Base-by-base conservation (phyloP, 148 eudicot species). In the Vaccinium darrowii region DNA sequence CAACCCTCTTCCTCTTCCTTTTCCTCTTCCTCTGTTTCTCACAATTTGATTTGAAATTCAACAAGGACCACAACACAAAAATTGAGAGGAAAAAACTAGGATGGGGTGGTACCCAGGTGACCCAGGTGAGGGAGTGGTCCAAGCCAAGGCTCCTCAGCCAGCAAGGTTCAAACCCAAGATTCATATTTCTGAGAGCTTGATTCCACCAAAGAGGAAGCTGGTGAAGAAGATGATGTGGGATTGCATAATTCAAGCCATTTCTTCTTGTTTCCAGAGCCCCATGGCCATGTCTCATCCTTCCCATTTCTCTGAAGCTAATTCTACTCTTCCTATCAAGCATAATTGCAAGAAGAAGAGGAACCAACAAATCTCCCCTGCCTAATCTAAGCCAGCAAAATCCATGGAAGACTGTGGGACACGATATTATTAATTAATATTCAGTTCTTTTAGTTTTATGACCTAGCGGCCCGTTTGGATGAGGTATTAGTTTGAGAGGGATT, bases 191-290 rank as follows among this genome's bases (percentile, higher is more conserved):
- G 13, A 11, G 5, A 25, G 72, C 33, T 65, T 65, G 72, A 1
- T 65, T 65, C 72, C 72, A 3, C 72, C 72, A 10, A 25, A 25
- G 72, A 65, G 72, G 33, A 65, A 65, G 72, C 72, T 65, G 72
- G 72, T 23, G 33, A 65, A 65, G 72, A 25, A 65, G 72, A 65
- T 65, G 72, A 65, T 65, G 72, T 23, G 33, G 72, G 72, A 65
- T 9, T 65, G 33, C 72, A 3, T 65, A 1, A 13, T 65, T 30
- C 72, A 65, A 33, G 33, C 72, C 72, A 65, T 65, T 65, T 25
- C 5, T 10, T 65, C 33, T 65, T 65, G 30, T 65, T 65, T 23
- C 15, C 72, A 23, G 11, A 36, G 39, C 39, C 39, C 39, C 39
- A 36, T 36, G 39, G 39, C 39, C 39, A 36, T 36, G 39, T 36